A percentile compares a stretch with the other conserved stretches of the same genome.
Evolutionary conservation across 192 early-diverging fungal species (phyloP).

Genomic region (Linnemannia elongata): DNA sequence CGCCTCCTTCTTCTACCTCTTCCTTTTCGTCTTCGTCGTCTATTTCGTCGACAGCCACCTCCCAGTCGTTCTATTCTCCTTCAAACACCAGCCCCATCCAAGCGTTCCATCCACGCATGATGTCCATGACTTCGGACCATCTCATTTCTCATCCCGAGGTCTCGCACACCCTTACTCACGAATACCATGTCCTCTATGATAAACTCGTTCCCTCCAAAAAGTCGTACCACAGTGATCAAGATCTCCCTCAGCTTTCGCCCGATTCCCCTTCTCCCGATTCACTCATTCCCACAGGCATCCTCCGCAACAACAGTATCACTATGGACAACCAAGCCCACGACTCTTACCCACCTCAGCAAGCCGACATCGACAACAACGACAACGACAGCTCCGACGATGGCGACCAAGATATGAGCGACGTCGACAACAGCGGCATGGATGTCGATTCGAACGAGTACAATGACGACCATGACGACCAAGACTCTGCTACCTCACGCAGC

Average conservation of each 20-base stretch:
- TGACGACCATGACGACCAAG: conserved; percentile 22
- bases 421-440: conserved; percentile 34
- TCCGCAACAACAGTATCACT: not conserved
- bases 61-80: not conserved
- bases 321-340: conserved; percentile 2
- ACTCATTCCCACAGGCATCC: conserved; percentile 26
- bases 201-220: conserved; percentile 23
- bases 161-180: conserved; percentile 25
- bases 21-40: conserved; percentile 9
- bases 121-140: conserved; percentile 23
- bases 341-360: not conserved
- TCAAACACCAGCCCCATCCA: not conserved
- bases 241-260: conserved; percentile 29
- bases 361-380: not conserved
- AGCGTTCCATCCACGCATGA: conserved; percentile 20
- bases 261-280: conserved; percentile 31
- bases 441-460: conserved; percentile 31
- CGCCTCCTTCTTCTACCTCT: conserved; percentile 15
- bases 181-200: conserved; percentile 19
- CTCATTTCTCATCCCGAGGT: conserved; percentile 10
- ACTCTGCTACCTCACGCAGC: not conserved
- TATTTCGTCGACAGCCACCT: not conserved
- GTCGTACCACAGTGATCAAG: conserved; percentile 46
- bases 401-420: conserved; percentile 36
- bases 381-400: not conserved